Evolutionary conservation across 176 grass and related monocot species (phyloP).

Genomic region (Luzula sylvatica): DNA sequence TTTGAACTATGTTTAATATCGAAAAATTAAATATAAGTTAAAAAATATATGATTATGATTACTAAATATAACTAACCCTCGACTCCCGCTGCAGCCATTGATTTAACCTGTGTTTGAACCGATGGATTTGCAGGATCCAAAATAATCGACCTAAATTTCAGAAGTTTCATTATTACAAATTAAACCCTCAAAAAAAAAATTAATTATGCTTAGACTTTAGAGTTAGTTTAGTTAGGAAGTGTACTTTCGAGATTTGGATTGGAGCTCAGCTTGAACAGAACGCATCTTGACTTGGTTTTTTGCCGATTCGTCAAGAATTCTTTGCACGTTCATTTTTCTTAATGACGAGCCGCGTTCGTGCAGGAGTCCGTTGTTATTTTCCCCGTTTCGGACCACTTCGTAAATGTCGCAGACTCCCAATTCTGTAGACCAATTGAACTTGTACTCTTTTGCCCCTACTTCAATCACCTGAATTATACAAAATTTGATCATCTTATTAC

Average conservation of each 20-base stretch:
- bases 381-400: slow-evolving; percentile 64
- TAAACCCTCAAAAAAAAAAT: neutral
- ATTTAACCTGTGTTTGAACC: slow-evolving; percentile 91
- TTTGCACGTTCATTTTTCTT: slow-evolving; percentile 86
- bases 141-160: slow-evolving; percentile 56
- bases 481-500: no score
- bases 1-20: neutral
- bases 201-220: slow-evolving; percentile 15
- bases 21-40: slow-evolving; percentile 25
- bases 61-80: no score
- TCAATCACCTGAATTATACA: slow-evolving; percentile 66
- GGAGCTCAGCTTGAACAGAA: slow-evolving; percentile 84
- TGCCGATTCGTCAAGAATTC: slow-evolving; percentile 92
- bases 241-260: slow-evolving; percentile 90
- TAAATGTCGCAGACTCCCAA: slow-evolving; percentile 91
- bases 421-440: slow-evolving; percentile 71
- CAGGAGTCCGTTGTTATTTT: slow-evolving; percentile 80
- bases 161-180: no score
- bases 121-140: slow-evolving; percentile 89
- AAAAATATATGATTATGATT: slow-evolving; percentile 25
- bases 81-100: slow-evolving; percentile 78
- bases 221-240: slow-evolving; percentile 25
- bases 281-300: slow-evolving; percentile 95
- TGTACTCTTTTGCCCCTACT: slow-evolving; percentile 74
- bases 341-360: slow-evolving; percentile 73